Percentiles rank a stretch among this genome's conserved stretches.
Evolutionary conservation across 176 grass and related monocot genomes (phyloP).

Genomic region (Triticum aestivum): IWGSC_CS_RefSeq_v2.1 NC_057795.1:509411597-509412096

Average conservation of each 20-base stretch:
- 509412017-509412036: not conserved
- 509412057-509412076: no score
- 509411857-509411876: conserved; percentile 8
- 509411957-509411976: not conserved
- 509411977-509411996: not conserved
- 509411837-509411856: conserved; percentile 5
- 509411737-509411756: not conserved
- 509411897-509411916: conserved; percentile 18
- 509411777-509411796: conserved; percentile 5
- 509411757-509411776: not conserved
- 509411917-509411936: conserved; percentile 3
- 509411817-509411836: conserved; percentile 15
- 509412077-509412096: not conserved
- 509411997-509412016: not conserved
- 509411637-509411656: not conserved
- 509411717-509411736: not conserved
- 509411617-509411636: not conserved
- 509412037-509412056: no score
- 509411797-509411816: conserved; percentile 21
- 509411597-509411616: not conserved
- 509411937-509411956: conserved; percentile 6
- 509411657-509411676: not conserved
- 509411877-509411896: conserved; percentile 7
- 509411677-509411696: not conserved
- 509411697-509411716: not conserved